Base-by-base conservation (phyloP, 2,329 filamentous ascomycete genomes). In the Tolypocladium album region DNA sequence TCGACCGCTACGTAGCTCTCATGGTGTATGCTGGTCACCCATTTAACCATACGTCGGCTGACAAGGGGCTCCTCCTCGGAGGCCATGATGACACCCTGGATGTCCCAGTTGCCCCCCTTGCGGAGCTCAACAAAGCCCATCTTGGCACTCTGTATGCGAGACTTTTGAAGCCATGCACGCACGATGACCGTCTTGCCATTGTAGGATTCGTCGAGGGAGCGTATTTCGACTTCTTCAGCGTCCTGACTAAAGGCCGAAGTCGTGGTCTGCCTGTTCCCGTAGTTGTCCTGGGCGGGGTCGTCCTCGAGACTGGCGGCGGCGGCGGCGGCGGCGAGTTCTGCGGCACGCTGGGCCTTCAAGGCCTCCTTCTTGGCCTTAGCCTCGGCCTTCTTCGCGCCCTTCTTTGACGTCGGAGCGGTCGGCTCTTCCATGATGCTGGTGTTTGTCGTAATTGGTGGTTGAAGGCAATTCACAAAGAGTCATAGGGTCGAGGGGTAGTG, bases 21-120 rank as follows among this genome's bases (percentile, higher is more conserved):
- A 55, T 88, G 81, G 69, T 85, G 88, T 66, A 96, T 76, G 52
- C 79, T 82, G 56, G 84, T 85, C 57, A 88, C 86, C 85, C 89
- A 97, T 78, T 97, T 97, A 71, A 97, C 90, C 93, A 97, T 97
- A 75, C 90, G 91, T 72, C 87, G 88, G 64, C 85, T 89, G 47
- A 90, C 82, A 38, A 38, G 13, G 11, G 36, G 36, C 36, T 38
- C 36, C 36, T 38, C 36, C 11, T 38, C 36, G 13, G 36, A 38
- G 55, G 83, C 87, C 34, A 57, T 81, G 20, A 91, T 79, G 43
- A 97, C 88, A 58, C 88, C 91, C 78, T 97, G 92, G 45, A 97
- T 87, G 34, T 87, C 88, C 79, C 88, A 87, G 69, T 86, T 82
- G 61, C 82, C 79, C 72, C 89, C 86, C 74, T 91, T 83, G 64